These are phyloP conservation scores for Biscutella auriculata DNA, from an alignment of 441 rosid genomes.

Conservation along the genomic window DNA sequence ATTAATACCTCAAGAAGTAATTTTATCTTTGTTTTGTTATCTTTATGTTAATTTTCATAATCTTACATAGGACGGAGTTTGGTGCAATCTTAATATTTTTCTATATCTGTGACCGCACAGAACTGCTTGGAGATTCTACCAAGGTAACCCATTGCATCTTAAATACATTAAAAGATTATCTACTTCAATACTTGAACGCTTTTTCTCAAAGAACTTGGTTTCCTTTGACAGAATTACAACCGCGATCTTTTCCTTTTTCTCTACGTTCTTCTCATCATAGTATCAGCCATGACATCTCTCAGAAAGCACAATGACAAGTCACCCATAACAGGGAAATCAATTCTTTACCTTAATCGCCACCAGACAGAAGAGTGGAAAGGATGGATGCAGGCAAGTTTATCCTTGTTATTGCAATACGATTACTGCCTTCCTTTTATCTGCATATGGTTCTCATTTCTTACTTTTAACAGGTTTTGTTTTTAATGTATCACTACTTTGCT, in stretches of 20 bases:
- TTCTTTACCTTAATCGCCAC: constrained; percentile 69
- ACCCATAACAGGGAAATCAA: constrained; percentile 49
- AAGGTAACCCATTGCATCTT: constrained; percentile 41
- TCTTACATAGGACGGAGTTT: constrained; percentile 66
- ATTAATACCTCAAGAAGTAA: not conserved
- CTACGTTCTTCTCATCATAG: constrained; percentile 67
- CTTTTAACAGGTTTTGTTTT: too few relatives aligned
- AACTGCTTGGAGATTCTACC: constrained; percentile 54
- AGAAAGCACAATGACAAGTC: constrained; percentile 58
- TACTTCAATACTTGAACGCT: not conserved
- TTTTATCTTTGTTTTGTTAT: not conserved
- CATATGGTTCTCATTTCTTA: too few relatives aligned
- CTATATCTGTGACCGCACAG: constrained; percentile 76
- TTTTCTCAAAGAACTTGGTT: constrained; percentile 9
- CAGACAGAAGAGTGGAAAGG: constrained; percentile 90
- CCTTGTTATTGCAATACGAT: too few relatives aligned
- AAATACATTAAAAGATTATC: not conserved
- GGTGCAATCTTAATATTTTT: constrained; percentile 67
- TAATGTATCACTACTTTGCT: constrained; percentile 82
- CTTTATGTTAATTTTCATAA: not conserved
- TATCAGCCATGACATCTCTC: constrained; percentile 60
- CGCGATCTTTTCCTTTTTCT: constrained; percentile 67
- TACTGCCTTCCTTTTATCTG: too few relatives aligned
- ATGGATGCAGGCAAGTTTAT: constrained; percentile 98
- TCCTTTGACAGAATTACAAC: constrained; percentile 51